Percentiles rank a stretch among this genome's conserved stretches.
These are phyloP conservation scores for Atkinsonella texensis DNA, from an alignment of 2,329 filamentous ascomycete species.

Conservation along the genomic window DNA sequence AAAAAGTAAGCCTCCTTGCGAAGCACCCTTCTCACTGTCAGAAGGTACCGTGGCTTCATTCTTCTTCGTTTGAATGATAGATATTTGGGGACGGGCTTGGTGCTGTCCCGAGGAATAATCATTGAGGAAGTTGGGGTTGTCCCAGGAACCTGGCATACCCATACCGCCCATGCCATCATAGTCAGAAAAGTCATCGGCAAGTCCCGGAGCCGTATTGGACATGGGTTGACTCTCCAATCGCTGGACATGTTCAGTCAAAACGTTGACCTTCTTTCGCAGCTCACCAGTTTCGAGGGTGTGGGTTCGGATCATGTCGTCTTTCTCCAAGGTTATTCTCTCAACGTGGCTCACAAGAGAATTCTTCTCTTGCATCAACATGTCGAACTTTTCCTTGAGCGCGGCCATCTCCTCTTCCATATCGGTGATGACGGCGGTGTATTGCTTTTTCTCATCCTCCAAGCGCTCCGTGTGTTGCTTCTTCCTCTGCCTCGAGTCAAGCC, in stretches of 20 bases:
- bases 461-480: slow-evolving; percentile 98
- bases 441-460: slow-evolving; percentile 93
- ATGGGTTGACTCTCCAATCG: slow-evolving; percentile 52
- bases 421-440: slow-evolving; percentile 63
- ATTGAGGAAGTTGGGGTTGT: slow-evolving; percentile 59
- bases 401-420: slow-evolving; percentile 68
- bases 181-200: slow-evolving; percentile 51
- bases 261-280: slow-evolving; percentile 81
- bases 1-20: slow-evolving; percentile 73
- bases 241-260: slow-evolving; percentile 62
- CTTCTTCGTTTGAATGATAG: slow-evolving; percentile 44
- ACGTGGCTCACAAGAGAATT: slow-evolving; percentile 65
- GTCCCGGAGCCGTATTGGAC: slow-evolving; percentile 20
- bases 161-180: slow-evolving; percentile 78
- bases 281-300: slow-evolving; percentile 87
- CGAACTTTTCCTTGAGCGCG: slow-evolving; percentile 54
- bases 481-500: slow-evolving; percentile 88
- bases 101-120: slow-evolving; percentile 54
- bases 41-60: slow-evolving; percentile 21
- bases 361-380: slow-evolving; percentile 61
- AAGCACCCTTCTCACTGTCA: slow-evolving; percentile 50
- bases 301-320: slow-evolving; percentile 77
- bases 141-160: slow-evolving; percentile 72
- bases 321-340: slow-evolving; percentile 68
- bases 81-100: slow-evolving; percentile 44